phyloP scores from a whole-genome alignment of 1,284 basidiomycete genomes.

The Exobasidium rhododendri region DNA sequence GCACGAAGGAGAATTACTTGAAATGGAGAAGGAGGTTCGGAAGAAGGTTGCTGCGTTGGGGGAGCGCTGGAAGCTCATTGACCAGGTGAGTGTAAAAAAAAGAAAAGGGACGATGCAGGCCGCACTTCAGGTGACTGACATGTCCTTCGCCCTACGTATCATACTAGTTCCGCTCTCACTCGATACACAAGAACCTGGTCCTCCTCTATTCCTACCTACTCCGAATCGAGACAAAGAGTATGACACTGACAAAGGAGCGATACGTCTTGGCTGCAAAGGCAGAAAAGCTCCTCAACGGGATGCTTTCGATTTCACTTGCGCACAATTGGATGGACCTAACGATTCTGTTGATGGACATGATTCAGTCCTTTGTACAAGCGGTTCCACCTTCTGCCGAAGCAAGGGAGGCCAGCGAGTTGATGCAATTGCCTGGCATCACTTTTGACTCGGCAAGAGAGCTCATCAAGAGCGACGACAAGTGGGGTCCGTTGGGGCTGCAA shows the following conservation, averaged over 20 bases:
- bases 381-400: constrained; percentile 57
- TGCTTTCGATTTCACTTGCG: constrained; percentile 77
- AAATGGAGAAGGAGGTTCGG: constrained; percentile 64
- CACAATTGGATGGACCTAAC: constrained; percentile 89
- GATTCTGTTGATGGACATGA: constrained; percentile 73
- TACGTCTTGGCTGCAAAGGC: constrained; percentile 37
- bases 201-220: constrained; percentile 84
- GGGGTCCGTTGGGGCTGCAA: constrained; percentile 41
- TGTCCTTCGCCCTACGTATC: not conserved
- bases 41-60: constrained; percentile 57
- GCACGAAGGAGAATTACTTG: constrained; percentile 38
- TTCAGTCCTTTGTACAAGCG: constrained; percentile 81
- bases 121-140: not conserved
- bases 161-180: constrained; percentile 31
- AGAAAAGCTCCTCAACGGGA: constrained; percentile 67
- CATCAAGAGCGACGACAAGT: constrained; percentile 20
- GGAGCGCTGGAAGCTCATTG: constrained; percentile 30
- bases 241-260: constrained; percentile 14
- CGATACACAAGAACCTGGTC: constrained; percentile 40
- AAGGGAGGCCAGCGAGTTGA: constrained; percentile 28
- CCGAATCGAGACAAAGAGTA: constrained; percentile 56
- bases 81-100: constrained; percentile 12
- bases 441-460: constrained; percentile 25
- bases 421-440: constrained; percentile 50
- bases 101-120: not conserved